Conservation (phyloP, 768 basidiomycete species). For the Kwoniella botswanensis region DNA sequence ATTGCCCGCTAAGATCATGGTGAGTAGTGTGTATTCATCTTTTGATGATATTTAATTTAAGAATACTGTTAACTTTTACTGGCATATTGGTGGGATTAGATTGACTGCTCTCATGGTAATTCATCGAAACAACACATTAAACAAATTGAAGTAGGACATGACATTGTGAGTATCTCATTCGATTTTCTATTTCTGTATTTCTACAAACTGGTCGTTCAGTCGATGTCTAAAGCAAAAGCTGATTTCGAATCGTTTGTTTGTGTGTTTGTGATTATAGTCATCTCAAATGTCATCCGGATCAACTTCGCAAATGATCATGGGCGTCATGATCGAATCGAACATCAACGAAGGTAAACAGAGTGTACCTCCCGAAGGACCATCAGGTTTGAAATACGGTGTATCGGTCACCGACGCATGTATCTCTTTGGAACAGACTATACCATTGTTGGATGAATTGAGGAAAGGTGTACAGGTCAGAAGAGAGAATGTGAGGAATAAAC, state of each 20-base stretch:
- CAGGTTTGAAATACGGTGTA: conserved; percentile 59
- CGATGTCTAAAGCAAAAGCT: too few relatives aligned
- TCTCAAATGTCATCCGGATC: conserved; percentile 69
- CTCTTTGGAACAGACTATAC: conserved; percentile 63
- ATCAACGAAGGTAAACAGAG: conserved; percentile 90
- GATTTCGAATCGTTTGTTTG: too few relatives aligned
- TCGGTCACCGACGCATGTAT: conserved; percentile 58
- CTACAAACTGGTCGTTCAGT: too few relatives aligned
- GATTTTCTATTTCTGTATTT: neutral
- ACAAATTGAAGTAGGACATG: conserved; percentile 68
- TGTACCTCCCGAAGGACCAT: conserved; percentile 72
- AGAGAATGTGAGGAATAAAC: conserved; percentile 46
- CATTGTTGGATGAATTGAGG: conserved; percentile 80
- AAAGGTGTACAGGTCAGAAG: conserved; percentile 79
- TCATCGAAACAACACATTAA: conserved; percentile 93
- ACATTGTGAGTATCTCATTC: conserved; percentile 24
- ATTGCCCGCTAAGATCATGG: conserved; percentile 83
- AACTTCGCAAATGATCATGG: conserved; percentile 68
- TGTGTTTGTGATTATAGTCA: conserved; percentile 57
- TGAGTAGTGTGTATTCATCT: conserved; percentile 54
- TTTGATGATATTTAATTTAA: neutral
- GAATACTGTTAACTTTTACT: neutral
- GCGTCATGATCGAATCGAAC: conserved; percentile 97
- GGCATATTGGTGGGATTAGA: conserved; percentile 23
- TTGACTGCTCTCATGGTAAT: conserved; percentile 76